A percentile compares a stretch with the other conserved stretches of the same genome.
Conservation (phyloP, 345 rosid species). For the Lepidium aucheri region DNA sequence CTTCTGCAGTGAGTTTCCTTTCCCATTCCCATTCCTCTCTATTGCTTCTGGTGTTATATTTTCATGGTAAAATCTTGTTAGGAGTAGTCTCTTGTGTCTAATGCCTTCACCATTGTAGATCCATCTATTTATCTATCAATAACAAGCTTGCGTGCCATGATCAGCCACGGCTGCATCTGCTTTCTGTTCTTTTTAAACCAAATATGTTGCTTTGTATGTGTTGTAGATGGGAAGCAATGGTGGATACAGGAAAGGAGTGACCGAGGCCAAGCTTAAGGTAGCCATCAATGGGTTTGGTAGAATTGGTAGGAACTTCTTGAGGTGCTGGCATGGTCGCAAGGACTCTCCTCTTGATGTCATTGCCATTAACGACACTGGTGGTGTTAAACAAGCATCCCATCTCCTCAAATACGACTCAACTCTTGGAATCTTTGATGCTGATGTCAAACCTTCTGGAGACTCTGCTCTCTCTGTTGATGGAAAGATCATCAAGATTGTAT, state of each 20-base stretch:
- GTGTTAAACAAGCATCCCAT: slow-evolving; percentile 94
- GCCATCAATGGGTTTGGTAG: slow-evolving; percentile 98
- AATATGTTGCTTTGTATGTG: not conserved
- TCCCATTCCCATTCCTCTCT: not conserved
- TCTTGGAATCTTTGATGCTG: slow-evolving; percentile 88
- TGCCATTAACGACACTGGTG: slow-evolving; percentile 82
- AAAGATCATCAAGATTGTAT: slow-evolving; percentile 85
- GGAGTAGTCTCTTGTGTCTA: not conserved
- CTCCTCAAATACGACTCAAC: slow-evolving; percentile 96
- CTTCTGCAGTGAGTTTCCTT: slow-evolving; percentile 60
- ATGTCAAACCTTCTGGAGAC: slow-evolving; percentile 80
- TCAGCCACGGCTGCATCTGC: slow-evolving; percentile 1
- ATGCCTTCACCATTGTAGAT: slow-evolving; percentile 1
- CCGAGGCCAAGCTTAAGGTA: slow-evolving; percentile 83
- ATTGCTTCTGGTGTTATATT: not conserved
- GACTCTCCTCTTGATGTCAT: slow-evolving; percentile 91
- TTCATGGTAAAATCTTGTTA: not conserved
- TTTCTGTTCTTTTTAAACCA: not conserved
- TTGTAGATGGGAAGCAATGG: slow-evolving; percentile 57
- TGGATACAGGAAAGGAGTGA: slow-evolving; percentile 67
- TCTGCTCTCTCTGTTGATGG: slow-evolving; percentile 92
- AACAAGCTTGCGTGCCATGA: slow-evolving; percentile 14
- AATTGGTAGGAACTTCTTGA: slow-evolving; percentile 93
- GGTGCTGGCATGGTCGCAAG: slow-evolving; percentile 96
- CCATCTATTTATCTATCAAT: not conserved